Evolutionary conservation across 2,329 filamentous ascomycete genomes (phyloP).

Genomic region (Pezicula rhizophila): DNA sequence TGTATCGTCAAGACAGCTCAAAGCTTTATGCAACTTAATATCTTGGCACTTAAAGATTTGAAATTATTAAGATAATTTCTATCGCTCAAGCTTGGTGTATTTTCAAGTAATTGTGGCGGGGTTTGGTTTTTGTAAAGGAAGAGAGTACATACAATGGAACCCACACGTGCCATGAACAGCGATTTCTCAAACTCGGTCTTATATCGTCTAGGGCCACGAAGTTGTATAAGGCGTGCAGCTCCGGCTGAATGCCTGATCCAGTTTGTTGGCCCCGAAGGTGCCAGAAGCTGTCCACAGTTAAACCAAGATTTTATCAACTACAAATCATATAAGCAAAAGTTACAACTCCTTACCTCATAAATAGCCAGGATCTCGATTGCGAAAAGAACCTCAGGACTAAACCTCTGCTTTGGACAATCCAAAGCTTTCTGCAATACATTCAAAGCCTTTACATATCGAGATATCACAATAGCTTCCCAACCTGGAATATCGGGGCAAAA

Average conservation of each 20-base stretch:
- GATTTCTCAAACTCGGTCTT: constrained; percentile 30
- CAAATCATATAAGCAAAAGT: constrained; percentile 9
- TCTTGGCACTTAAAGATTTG: too few relatives aligned
- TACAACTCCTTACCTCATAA: constrained; percentile 17
- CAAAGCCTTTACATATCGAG: constrained; percentile 18
- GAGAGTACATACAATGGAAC: constrained; percentile 22
- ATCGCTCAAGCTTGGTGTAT: constrained; percentile 12
- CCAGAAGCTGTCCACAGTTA: constrained; percentile 24
- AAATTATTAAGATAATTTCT: neutral
- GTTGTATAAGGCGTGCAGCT: constrained; percentile 25
- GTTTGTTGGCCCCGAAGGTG: constrained; percentile 22
- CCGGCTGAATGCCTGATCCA: constrained; percentile 30
- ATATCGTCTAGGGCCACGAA: constrained; percentile 26
- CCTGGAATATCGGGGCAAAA: constrained; percentile 11
- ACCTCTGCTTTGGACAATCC: constrained; percentile 15
- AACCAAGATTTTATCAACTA: constrained; percentile 4
- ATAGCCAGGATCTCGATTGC: constrained; percentile 20
- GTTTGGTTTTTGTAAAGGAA: neutral
- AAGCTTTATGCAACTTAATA: too few relatives aligned
- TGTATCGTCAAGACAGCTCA: too few relatives aligned
- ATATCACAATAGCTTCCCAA: constrained; percentile 12
- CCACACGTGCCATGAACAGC: constrained; percentile 29
- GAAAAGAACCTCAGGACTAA: constrained; percentile 19
- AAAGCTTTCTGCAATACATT: constrained; percentile 18
- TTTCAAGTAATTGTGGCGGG: constrained; percentile 9